Conservation (phyloP, 177 flowering plant species). For the Telopea speciosissima region DNA sequence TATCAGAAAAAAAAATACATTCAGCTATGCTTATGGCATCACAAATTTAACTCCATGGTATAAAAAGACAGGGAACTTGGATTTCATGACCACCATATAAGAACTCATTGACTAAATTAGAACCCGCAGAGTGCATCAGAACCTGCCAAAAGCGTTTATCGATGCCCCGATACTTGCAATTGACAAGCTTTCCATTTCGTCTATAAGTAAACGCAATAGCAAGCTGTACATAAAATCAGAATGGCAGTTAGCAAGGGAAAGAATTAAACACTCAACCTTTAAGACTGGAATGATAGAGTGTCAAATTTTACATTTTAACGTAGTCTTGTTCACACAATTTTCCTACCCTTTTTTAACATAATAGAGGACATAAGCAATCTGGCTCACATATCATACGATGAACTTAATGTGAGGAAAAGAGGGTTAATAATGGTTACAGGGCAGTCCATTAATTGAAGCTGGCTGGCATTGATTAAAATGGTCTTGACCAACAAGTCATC, state of each 20-base stretch:
- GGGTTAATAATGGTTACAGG: no score
- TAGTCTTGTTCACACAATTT: background rate
- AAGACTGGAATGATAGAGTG: background rate
- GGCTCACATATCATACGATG: background rate
- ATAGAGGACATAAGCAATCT: background rate
- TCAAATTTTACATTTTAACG: background rate
- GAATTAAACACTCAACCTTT: background rate
- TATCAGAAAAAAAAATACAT: background rate
- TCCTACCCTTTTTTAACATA: background rate
- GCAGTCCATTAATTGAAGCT: background rate
- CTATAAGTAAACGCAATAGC: conserved; percentile 82
- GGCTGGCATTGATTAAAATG: background rate
- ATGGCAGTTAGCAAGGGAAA: conserved; percentile 6
- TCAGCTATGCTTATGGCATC: background rate
- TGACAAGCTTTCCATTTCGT: conserved; percentile 55
- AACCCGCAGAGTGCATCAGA: conserved; percentile 6
- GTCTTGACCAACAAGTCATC: background rate
- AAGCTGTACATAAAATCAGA: conserved; percentile 36
- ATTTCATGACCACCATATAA: background rate
- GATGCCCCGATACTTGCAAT: conserved; percentile 79
- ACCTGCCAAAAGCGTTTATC: conserved; percentile 89
- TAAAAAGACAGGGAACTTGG: background rate
- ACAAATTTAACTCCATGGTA: background rate
- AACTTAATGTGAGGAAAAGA: background rate
- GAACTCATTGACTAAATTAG: background rate